phyloP scores from a whole-genome alignment of 805 yeast species.

The Candida pseudofarinosa region DNA sequence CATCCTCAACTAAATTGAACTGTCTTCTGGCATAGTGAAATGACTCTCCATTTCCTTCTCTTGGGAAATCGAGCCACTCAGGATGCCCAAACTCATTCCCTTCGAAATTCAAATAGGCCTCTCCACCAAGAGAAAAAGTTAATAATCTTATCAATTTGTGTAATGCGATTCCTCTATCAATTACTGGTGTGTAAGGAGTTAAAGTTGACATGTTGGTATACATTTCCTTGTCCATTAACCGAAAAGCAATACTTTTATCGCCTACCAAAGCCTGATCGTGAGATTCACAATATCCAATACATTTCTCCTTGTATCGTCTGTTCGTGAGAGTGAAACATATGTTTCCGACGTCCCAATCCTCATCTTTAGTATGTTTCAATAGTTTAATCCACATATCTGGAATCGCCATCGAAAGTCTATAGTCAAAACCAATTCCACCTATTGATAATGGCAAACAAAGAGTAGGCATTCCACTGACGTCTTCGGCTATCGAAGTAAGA shows the following conservation, averaged over 20 bases:
- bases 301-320: constrained; percentile 82
- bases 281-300: constrained; percentile 89
- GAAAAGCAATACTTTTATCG: constrained; percentile 91
- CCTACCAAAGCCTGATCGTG: constrained; percentile 98
- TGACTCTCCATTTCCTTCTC: constrained; percentile 80
- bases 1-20: constrained; percentile 81
- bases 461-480: constrained; percentile 97
- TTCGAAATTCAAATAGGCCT: constrained; percentile 92
- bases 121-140: constrained; percentile 93
- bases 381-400: constrained; percentile 99
- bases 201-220: constrained; percentile 88
- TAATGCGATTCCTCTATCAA: constrained; percentile 86
- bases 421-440: constrained; percentile 94
- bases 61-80: constrained; percentile 97
- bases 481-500: constrained; percentile 87
- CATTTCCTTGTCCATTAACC: constrained; percentile 99
- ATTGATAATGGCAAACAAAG: constrained; percentile 65
- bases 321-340: constrained; percentile 82
- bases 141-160: constrained; percentile 88
- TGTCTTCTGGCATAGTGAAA: constrained; percentile 95
- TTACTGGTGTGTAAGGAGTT: constrained; percentile 65
- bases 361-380: constrained; percentile 77
- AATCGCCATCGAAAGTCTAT: constrained; percentile 91
- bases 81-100: constrained; percentile 99
- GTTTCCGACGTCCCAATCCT: constrained; percentile 84